Conservation (phyloP, 2,329 filamentous ascomycete genomes). For the Ceratocystis cacaofunesta region DNA sequence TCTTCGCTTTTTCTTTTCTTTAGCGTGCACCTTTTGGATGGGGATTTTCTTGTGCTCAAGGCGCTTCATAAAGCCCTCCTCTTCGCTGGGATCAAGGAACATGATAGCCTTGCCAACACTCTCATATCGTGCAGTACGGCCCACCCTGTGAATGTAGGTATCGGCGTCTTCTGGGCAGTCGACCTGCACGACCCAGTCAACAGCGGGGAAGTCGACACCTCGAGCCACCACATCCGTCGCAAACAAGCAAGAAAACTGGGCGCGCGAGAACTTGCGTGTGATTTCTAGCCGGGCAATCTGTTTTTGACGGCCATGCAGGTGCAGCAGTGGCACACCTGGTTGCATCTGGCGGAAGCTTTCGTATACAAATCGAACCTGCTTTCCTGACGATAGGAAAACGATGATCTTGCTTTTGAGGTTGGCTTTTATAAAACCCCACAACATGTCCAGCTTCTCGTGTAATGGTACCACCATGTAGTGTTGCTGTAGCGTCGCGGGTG, state of each 20-base stretch:
- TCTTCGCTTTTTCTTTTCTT: conserved; percentile 74
- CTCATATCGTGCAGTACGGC: conserved; percentile 86
- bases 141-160: conserved; percentile 94
- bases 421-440: conserved; percentile 83
- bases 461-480: conserved; percentile 80
- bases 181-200: conserved; percentile 98
- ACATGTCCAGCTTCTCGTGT: conserved; percentile 74
- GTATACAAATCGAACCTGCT: conserved; percentile 92
- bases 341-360: conserved; percentile 87
- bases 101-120: conserved; percentile 74
- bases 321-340: conserved; percentile 81
- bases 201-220: conserved; percentile 87
- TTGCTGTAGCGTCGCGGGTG: conserved; percentile 71
- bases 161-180: conserved; percentile 94
- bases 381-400: conserved; percentile 87
- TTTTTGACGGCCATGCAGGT: conserved; percentile 88
- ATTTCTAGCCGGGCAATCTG: conserved; percentile 79
- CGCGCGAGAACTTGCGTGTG: conserved; percentile 63
- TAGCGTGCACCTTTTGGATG: conserved; percentile 72
- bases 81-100: conserved; percentile 85
- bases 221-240: conserved; percentile 90
- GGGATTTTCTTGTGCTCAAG: conserved; percentile 82
- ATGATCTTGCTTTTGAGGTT: conserved; percentile 91
- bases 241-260: conserved; percentile 77
- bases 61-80: conserved; percentile 74